Base-by-base conservation (phyloP, 2,329 filamentous ascomycete species). In the Pleomassaria siparia region DNA sequence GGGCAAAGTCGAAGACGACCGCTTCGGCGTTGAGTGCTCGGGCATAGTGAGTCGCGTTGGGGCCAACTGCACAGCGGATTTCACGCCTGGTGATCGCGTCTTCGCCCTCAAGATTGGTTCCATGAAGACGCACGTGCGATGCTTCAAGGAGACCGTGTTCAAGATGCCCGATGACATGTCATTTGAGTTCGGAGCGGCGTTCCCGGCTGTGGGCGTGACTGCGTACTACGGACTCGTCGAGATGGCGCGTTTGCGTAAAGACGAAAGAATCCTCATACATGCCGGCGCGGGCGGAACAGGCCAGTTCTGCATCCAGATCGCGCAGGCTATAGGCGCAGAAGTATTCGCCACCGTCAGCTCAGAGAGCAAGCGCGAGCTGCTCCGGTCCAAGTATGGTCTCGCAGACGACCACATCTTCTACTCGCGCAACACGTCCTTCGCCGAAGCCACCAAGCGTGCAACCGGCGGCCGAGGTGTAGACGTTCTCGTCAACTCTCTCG, bases 401-500 rank as follows among this genome's bases (percentile, higher is more conserved):
- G 54, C 55, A 2, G 48, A 47, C 4, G 53, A 60, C 13, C 59
- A 62, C 33, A 68, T 70, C 36, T 65, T 68, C 44, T 53, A 40
- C 46, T 55, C 46, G 26, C 49, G 62, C 21, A 54, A 64, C 36
- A 44, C 40, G 9, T 43, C 45, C 4, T 71, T 71, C 44, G 56
- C 40, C 3, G 30, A 40, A 1, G 59, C 39, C 9, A 43, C 69
- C n/a, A 40, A 41, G 44, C 29, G 50, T 3, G 29, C 44, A 20
- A 71, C 67, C 0, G 43, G 54, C 0, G 55, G 50, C 18, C 21
- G 39, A 5, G 67, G 67, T 11, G 62, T 70, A 2, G 63, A 70
- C 44, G 59, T 69, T 5, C 48, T 67, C 11, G 42, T 70, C 30
- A 69, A 70, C 46, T 56, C 53, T 3, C 43, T 54, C 2, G 43